Conservation (phyloP, 148 eudicot genomes). For the Suaeda aralocaspica region DNA sequence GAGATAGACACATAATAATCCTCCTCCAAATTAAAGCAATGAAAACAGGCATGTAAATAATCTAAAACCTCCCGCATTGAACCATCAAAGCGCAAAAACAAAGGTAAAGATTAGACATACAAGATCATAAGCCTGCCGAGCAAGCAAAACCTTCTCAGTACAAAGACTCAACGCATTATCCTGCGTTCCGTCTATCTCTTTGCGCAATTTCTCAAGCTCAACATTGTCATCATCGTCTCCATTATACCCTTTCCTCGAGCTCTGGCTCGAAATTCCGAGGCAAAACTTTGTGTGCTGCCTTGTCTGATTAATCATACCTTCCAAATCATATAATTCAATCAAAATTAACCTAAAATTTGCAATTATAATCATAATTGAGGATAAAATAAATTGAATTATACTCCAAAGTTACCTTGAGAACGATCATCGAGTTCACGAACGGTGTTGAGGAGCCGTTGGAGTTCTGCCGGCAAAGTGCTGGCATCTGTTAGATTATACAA, state of each 20-base stretch:
- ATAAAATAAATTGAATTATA: too few relatives aligned
- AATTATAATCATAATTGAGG: neutral
- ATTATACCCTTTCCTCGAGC: slow-evolving; percentile 45
- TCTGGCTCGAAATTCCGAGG: slow-evolving; percentile 60
- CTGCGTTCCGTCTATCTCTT: slow-evolving; percentile 71
- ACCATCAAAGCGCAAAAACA: neutral
- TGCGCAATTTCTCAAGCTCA: slow-evolving; percentile 52
- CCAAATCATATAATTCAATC: neutral
- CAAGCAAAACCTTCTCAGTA: slow-evolving; percentile 92
- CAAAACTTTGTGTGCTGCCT: slow-evolving; percentile 90
- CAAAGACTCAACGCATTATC: slow-evolving; percentile 83
- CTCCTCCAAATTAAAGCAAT: too few relatives aligned
- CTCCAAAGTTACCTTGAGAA: too few relatives aligned
- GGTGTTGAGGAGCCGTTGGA: slow-evolving; percentile 94
- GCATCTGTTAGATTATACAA: too few relatives aligned
- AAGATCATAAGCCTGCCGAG: slow-evolving; percentile 96
- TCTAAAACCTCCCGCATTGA: too few relatives aligned
- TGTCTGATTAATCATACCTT: slow-evolving; percentile 89
- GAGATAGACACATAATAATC: neutral
- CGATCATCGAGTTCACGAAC: slow-evolving; percentile 91
- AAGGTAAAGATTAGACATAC: slow-evolving; percentile 35
- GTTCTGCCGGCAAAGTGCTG: slow-evolving; percentile 95
- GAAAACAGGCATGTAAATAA: too few relatives aligned
- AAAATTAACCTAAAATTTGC: neutral
- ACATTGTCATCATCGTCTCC: slow-evolving; percentile 58